Evolutionary conservation across 495 filamentous ascomycete species (phyloP).

Genomic region (Penicillium argentinense): DNA sequence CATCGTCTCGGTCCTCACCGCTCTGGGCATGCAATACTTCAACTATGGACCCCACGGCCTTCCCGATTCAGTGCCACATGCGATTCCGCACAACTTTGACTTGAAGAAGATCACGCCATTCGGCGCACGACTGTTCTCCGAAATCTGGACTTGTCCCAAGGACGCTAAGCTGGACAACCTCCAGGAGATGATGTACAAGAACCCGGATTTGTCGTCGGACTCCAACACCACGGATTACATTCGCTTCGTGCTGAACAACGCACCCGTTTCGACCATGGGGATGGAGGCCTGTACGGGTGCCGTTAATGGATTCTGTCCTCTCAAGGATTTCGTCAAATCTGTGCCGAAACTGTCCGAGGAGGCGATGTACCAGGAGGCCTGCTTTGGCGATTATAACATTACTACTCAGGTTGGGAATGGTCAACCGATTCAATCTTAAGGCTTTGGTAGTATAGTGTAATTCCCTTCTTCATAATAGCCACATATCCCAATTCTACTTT

Average conservation of each 20-base stretch:
- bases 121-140: conserved; percentile 60
- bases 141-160: conserved; percentile 44
- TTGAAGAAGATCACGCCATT: conserved; percentile 52
- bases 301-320: conserved; percentile 28
- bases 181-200: conserved; percentile 24
- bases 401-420: conserved; percentile 27
- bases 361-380: conserved; percentile 29
- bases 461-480: too few species aligned
- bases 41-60: conserved; percentile 49
- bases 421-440: conserved; percentile 9
- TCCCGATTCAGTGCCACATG: conserved; percentile 50
- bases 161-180: conserved; percentile 19
- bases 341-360: conserved; percentile 22
- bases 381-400: conserved; percentile 29
- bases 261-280: conserved; percentile 28
- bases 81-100: conserved; percentile 18
- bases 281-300: conserved; percentile 19
- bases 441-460: too few species aligned
- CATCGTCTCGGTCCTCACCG: conserved; percentile 44
- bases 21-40: conserved; percentile 50
- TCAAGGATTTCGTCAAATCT: conserved; percentile 20
- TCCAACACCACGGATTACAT: conserved; percentile 24
- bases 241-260: conserved; percentile 32
- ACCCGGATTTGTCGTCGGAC: conserved; percentile 22
- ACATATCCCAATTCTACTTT: background rate